Conservation (phyloP, 164 flowering plant species). For the Magnolia changhungtana region DNA sequence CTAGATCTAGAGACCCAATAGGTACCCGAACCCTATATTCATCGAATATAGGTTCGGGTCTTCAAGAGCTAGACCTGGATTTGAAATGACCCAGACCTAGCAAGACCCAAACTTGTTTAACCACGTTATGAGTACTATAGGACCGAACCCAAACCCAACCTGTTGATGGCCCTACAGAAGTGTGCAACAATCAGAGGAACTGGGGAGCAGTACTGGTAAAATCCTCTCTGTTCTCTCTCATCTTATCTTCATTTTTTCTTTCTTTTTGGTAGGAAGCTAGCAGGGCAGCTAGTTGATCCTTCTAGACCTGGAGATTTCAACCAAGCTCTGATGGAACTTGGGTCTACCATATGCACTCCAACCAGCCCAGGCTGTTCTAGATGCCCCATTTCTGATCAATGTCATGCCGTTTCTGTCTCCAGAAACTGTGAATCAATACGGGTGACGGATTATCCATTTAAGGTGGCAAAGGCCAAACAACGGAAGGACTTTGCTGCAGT, state of each 20-base stretch:
- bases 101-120: too few relatives aligned
- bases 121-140: too few relatives aligned
- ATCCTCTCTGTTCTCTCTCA: neutral
- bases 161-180: too few relatives aligned
- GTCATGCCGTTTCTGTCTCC: conserved; percentile 54
- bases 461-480: conserved; percentile 63
- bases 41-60: too few relatives aligned
- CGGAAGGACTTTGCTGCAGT: conserved; percentile 76
- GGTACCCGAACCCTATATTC: too few relatives aligned
- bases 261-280: conserved; percentile 54
- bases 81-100: too few relatives aligned
- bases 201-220: neutral
- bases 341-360: conserved; percentile 78
- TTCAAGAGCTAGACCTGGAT: too few relatives aligned
- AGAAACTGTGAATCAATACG: conserved; percentile 24
- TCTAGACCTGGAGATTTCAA: conserved; percentile 91
- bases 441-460: conserved; percentile 81
- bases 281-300: conserved; percentile 88
- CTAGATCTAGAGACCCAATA: too few relatives aligned
- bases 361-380: conserved; percentile 62
- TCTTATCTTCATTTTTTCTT: neutral
- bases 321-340: conserved; percentile 96
- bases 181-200: too few relatives aligned
- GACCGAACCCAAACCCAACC: too few relatives aligned
- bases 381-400: conserved; percentile 72